phyloP scores from a whole-genome alignment of 2,329 filamentous ascomycete genomes.

The Colletotrichum magnum region DNA sequence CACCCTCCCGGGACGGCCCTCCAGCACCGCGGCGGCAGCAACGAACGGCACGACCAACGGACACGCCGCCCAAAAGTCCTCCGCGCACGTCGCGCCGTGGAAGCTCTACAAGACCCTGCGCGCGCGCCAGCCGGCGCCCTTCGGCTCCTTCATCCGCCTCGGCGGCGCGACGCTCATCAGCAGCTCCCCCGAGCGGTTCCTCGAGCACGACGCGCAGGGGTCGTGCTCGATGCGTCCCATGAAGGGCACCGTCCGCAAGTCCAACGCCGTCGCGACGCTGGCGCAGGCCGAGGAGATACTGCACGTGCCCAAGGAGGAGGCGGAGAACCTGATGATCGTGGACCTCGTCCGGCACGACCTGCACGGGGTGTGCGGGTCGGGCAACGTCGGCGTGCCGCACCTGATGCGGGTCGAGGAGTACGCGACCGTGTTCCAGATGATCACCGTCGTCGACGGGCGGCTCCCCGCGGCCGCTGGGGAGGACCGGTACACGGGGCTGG shows the following conservation, averaged over 20 bases:
- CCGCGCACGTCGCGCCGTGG: constrained; percentile 67
- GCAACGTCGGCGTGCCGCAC: constrained; percentile 80
- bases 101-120: constrained; percentile 80
- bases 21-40: background rate
- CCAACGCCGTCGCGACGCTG: constrained; percentile 74
- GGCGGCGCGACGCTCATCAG: constrained; percentile 80
- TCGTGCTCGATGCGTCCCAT: constrained; percentile 88
- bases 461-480: constrained; percentile 55
- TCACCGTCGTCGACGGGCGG: constrained; percentile 85
- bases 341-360: constrained; percentile 96
- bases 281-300: constrained; percentile 80
- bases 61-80: constrained; percentile 41
- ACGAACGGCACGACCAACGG: constrained; percentile 20
- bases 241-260: constrained; percentile 95
- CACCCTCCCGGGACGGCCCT: constrained; percentile 50
- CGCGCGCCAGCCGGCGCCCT: constrained; percentile 82
- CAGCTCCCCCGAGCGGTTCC: constrained; percentile 91
- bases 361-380: constrained; percentile 84
- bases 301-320: constrained; percentile 87
- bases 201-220: constrained; percentile 69
- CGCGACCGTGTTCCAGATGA: constrained; percentile 90
- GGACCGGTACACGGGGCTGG: constrained; percentile 72
- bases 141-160: constrained; percentile 85
- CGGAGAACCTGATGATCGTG: constrained; percentile 98
- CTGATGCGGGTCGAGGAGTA: constrained; percentile 93